These are phyloP conservation scores for Cladosporium sp. DNA, from an alignment of 2,329 filamentous ascomycete species.

Conservation along the genomic window DNA sequence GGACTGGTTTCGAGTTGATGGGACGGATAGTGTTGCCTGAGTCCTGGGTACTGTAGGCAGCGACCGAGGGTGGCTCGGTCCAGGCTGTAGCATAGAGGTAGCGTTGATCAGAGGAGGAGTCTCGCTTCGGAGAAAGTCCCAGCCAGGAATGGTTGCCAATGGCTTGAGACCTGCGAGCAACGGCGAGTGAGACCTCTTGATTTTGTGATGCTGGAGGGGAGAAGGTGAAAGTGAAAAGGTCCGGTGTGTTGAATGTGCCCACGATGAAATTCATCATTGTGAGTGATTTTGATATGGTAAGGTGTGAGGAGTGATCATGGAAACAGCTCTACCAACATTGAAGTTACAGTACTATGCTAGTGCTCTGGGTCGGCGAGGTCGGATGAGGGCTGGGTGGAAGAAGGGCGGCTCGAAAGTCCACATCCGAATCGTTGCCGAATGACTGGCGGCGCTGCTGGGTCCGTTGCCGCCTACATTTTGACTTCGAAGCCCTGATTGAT, in stretches of 20 bases:
- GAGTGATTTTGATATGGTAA: too few relatives aligned
- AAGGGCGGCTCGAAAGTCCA: too few relatives aligned
- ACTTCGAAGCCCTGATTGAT: too few relatives aligned
- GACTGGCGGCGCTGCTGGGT: too few relatives aligned
- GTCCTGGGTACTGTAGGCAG: constrained; percentile 24
- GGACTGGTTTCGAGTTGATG: constrained; percentile 29
- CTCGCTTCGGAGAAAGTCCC: constrained; percentile 20
- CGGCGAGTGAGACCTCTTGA: constrained; percentile 14
- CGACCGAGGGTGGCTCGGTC: constrained; percentile 29
- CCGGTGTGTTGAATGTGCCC: constrained; percentile 29
- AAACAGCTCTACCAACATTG: too few relatives aligned
- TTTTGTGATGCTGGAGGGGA: constrained; percentile 14
- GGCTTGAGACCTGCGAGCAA: constrained; percentile 24
- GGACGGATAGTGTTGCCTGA: constrained; percentile 22
- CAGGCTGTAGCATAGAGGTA: constrained; percentile 32
- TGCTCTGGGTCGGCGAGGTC: not conserved
- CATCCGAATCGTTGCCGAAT: too few relatives aligned
- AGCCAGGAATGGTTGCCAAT: constrained; percentile 32
- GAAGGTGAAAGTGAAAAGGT: constrained; percentile 29
- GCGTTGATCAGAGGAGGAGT: constrained; percentile 1
- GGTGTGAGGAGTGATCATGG: too few relatives aligned
- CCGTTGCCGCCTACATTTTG: too few relatives aligned
- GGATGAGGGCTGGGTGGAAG: not conserved
- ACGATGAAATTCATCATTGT: constrained; percentile 31
- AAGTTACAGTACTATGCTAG: too few relatives aligned